Evolutionary conservation across 805 yeast species (phyloP).

Genomic region (Wickerhamiella kazuoi): DNA sequence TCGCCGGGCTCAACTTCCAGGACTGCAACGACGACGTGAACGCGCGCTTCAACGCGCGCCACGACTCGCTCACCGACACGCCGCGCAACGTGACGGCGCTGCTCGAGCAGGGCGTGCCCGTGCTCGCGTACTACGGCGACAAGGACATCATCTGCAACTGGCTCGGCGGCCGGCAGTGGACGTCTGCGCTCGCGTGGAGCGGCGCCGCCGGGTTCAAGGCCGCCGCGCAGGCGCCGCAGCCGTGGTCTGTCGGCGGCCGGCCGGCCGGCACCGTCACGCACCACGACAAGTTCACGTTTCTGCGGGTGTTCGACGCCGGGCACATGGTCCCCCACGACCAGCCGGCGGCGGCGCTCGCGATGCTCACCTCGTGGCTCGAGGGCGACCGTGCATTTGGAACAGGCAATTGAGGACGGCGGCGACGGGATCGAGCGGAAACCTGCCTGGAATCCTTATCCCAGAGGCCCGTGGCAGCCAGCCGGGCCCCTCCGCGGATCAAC

Average conservation of each 20-base stretch:
- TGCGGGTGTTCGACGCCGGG: conserved; percentile 67
- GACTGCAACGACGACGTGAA: conserved; percentile 61
- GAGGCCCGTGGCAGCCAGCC: no score
- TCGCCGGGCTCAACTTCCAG: conserved; percentile 34
- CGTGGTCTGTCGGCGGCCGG: conserved; percentile 22
- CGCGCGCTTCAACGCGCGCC: conserved; percentile 30
- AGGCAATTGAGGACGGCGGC: no score
- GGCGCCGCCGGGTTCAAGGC: conserved; percentile 26
- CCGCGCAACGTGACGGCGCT: conserved; percentile 51
- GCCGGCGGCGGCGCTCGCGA: conserved; percentile 50
- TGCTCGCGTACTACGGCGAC: conserved; percentile 84
- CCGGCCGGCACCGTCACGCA: conserved; percentile 54
- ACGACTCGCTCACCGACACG: conserved; percentile 83
- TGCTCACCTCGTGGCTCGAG: conserved; percentile 57
- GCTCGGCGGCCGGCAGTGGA: conserved; percentile 86
- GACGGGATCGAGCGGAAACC: no score
- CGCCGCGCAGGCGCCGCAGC: conserved; percentile 27
- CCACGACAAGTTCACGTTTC: conserved; percentile 51
- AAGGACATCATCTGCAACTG: conserved; percentile 93
- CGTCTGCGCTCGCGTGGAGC: conserved; percentile 45
- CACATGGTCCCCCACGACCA: conserved; percentile 89
- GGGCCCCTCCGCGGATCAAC: no score
- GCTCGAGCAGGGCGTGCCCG: conserved; percentile 57
- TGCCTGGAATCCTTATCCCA: no score
- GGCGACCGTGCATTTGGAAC: not conserved